phyloP scores from a whole-genome alignment of 306 rosid genomes.

The Fragaria vesca region DNA sequence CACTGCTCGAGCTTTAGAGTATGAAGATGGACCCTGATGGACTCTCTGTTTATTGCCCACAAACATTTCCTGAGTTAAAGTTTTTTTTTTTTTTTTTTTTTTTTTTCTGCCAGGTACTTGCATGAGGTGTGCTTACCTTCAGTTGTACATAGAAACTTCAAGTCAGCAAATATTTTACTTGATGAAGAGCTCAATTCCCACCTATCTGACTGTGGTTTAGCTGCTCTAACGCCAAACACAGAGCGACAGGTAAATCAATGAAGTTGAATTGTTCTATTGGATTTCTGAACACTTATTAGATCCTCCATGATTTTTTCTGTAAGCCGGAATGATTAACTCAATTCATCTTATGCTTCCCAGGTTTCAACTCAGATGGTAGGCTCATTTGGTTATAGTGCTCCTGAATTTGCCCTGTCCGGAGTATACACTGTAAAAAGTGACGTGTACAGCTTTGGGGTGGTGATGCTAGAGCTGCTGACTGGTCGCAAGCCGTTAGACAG shows the following conservation, averaged over 20 bases:
- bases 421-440: constrained; percentile 94
- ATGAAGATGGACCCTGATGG: constrained; percentile 34
- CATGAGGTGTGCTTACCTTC: constrained; percentile 98
- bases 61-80: constrained; percentile 10
- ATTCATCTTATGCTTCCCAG: constrained; percentile 44
- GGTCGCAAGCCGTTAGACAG: constrained; percentile 98
- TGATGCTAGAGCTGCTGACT: constrained; percentile 89
- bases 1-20: constrained; percentile 98
- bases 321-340: constrained; percentile 10
- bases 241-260: constrained; percentile 59
- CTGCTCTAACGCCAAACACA: constrained; percentile 84
- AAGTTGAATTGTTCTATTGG: constrained; percentile 3
- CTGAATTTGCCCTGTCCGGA: constrained; percentile 92
- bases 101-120: constrained; percentile 67
- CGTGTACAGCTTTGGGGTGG: constrained; percentile 98
- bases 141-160: constrained; percentile 94
- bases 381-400: constrained; percentile 97
- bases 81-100: not conserved
- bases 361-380: constrained; percentile 96
- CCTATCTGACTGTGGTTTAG: constrained; percentile 84
- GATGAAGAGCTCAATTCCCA: constrained; percentile 95
- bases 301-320: constrained; percentile 17
- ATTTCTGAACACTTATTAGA: constrained; percentile 1
- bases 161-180: constrained; percentile 91
- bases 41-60: not conserved